Percentiles rank a stretch among this genome's conserved stretches.
phyloP scores from a whole-genome alignment of 371 early-diverging fungal species.

The Rhizomucor miehei region DNA sequence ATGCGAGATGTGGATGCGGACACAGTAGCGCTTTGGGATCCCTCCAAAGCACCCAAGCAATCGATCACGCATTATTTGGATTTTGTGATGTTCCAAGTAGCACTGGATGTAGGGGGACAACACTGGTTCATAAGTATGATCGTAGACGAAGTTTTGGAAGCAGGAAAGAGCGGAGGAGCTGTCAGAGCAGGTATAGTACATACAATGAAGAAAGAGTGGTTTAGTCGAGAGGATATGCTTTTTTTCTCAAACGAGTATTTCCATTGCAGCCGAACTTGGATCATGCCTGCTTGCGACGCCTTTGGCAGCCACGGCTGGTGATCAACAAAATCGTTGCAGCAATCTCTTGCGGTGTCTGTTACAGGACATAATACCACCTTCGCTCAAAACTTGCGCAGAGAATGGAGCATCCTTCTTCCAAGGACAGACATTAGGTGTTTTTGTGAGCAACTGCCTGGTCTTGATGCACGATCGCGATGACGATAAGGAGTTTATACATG shows the following conservation, averaged over 20 bases:
- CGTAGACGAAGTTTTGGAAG: constrained; percentile 42
- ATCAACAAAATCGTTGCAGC: constrained; percentile 23
- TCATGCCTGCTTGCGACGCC: constrained; percentile 45
- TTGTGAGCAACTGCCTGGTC: constrained; percentile 44
- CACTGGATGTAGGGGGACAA: constrained; percentile 41
- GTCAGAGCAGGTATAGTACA: constrained; percentile 55
- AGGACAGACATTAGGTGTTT: constrained; percentile 52
- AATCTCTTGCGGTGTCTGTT: constrained; percentile 36
- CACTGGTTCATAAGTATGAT: constrained; percentile 49
- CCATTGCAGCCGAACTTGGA: constrained; percentile 41
- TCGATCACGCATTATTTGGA: constrained; percentile 43
- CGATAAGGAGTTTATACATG: constrained; percentile 15
- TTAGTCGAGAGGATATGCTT: background rate
- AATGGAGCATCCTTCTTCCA: constrained; percentile 44
- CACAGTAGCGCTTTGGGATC: constrained; percentile 29
- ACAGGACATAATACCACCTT: constrained; percentile 32
- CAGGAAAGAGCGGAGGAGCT: constrained; percentile 50
- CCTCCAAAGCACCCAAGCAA: constrained; percentile 16
- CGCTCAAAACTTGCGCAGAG: constrained; percentile 19
- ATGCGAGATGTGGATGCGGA: constrained; percentile 49
- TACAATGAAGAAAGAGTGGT: background rate
- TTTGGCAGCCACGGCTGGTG: constrained; percentile 13
- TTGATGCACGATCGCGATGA: constrained; percentile 28
- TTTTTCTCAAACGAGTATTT: background rate
- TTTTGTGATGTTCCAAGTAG: constrained; percentile 45